These are phyloP conservation scores for Chimonanthus salicifolius DNA, from an alignment of 164 flowering plant species.

Conservation along the genomic window DNA sequence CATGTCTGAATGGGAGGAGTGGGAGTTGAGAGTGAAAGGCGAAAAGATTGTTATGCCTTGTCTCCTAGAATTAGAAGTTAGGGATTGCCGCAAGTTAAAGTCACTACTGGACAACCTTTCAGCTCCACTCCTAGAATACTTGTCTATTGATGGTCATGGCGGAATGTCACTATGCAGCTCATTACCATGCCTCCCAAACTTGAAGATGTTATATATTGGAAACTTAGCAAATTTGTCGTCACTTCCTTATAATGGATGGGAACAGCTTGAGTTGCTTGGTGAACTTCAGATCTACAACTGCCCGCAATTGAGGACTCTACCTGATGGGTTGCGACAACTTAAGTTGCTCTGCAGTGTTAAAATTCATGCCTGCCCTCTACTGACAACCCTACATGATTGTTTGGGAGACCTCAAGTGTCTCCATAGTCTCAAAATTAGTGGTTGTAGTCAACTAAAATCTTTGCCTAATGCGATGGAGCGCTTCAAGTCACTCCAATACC, in stretches of 20 bases:
- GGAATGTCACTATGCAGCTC: neutral
- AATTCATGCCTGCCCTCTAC: neutral
- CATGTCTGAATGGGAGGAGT: slow-evolving; percentile 15
- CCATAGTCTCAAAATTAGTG: neutral
- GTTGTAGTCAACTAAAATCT: neutral
- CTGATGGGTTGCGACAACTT: neutral
- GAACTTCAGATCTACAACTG: neutral
- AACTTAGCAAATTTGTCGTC: neutral
- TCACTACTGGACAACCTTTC: neutral
- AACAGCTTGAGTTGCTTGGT: neutral
- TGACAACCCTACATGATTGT: neutral
- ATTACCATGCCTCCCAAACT: neutral
- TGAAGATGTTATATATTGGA: neutral
- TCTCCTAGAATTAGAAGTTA: neutral
- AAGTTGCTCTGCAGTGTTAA: neutral
- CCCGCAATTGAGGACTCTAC: neutral
- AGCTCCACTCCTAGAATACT: neutral
- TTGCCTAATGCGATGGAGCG: neutral
- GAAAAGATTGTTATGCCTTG: neutral
- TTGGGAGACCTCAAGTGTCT: slow-evolving; percentile 3
- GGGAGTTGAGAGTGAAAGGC: slow-evolving; percentile 4
- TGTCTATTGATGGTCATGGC: neutral
- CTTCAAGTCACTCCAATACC: neutral
- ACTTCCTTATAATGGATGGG: neutral
- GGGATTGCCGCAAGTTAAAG: neutral